A percentile compares a stretch with the other conserved stretches of the same genome.
These are phyloP conservation scores for Ambrosiella cleistominuta DNA, from an alignment of 2,329 filamentous ascomycete species.

Conservation along the genomic window DNA sequence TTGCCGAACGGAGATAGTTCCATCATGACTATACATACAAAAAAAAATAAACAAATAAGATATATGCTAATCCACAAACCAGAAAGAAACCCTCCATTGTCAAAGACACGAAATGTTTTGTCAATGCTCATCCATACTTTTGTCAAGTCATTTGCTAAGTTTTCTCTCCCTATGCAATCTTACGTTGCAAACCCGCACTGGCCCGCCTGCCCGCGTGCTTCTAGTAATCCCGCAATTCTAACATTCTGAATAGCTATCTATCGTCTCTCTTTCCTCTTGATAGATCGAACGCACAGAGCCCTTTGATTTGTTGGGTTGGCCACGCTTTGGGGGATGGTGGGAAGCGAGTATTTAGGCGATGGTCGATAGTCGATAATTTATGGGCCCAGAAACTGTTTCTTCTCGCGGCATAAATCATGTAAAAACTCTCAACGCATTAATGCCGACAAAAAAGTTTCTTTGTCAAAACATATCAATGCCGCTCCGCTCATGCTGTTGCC, in stretches of 20 bases:
- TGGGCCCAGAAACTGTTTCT: too few species aligned
- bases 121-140: not conserved
- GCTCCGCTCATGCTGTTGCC: too few species aligned
- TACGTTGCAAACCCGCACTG: not conserved
- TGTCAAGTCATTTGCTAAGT: not conserved
- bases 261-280: not conserved
- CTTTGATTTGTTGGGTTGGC: not conserved
- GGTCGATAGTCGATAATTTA: too few species aligned
- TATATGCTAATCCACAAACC: not conserved
- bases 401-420: too few species aligned
- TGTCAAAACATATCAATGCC: too few species aligned
- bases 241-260: not conserved
- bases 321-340: too few species aligned
- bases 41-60: not conserved
- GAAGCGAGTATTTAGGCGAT: too few species aligned
- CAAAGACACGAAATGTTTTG: not conserved
- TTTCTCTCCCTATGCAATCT: not conserved
- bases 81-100: not conserved
- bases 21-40: too few species aligned
- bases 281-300: not conserved
- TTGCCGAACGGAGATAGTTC: not conserved
- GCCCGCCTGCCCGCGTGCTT: not conserved
- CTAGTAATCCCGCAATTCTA: not conserved
- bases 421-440: too few species aligned
- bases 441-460: too few species aligned